Conservation (phyloP, 2,329 filamentous ascomycete species). For the Lomentospora prolificans region DNA sequence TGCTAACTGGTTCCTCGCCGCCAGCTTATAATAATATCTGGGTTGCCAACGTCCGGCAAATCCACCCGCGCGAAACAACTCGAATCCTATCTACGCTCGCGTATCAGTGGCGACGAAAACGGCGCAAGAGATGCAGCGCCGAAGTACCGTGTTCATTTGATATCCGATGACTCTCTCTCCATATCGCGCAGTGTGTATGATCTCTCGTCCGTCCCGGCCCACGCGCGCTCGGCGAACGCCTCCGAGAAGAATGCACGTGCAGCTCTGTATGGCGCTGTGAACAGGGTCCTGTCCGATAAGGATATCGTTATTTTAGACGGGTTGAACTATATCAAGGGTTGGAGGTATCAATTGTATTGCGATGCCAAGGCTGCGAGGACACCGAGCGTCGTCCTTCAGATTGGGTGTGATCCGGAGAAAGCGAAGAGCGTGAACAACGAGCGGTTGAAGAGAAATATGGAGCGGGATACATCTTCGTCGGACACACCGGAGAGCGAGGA, state of each 20-base stretch:
- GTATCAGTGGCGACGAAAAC: conserved; percentile 31
- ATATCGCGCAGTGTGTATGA: conserved; percentile 65
- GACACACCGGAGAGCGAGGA: conserved; percentile 5
- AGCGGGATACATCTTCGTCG: conserved; percentile 12
- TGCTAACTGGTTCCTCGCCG: neutral
- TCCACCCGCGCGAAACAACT: conserved; percentile 58
- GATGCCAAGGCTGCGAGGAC: conserved; percentile 74
- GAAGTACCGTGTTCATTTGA: conserved; percentile 59
- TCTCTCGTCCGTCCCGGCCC: conserved; percentile 45
- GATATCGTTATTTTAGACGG: conserved; percentile 74
- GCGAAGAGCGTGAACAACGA: conserved; percentile 50
- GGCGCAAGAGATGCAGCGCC: conserved; percentile 17
- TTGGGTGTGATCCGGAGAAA: conserved; percentile 45
- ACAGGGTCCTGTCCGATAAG: conserved; percentile 59
- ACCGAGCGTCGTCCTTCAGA: conserved; percentile 62
- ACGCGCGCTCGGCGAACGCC: conserved; percentile 60
- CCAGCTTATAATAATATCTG: conserved; percentile 58
- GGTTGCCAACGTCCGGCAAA: conserved; percentile 60
- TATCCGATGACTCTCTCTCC: conserved; percentile 63
- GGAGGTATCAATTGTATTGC: conserved; percentile 77
- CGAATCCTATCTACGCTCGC: conserved; percentile 50
- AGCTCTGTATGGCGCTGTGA: conserved; percentile 66
- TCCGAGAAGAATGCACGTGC: conserved; percentile 77
- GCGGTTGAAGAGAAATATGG: conserved; percentile 32
- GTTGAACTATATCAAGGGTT: conserved; percentile 83